Evolutionary conservation across 805 yeast species (phyloP).

Genomic region (Dipodascus geniculatus): DNA sequence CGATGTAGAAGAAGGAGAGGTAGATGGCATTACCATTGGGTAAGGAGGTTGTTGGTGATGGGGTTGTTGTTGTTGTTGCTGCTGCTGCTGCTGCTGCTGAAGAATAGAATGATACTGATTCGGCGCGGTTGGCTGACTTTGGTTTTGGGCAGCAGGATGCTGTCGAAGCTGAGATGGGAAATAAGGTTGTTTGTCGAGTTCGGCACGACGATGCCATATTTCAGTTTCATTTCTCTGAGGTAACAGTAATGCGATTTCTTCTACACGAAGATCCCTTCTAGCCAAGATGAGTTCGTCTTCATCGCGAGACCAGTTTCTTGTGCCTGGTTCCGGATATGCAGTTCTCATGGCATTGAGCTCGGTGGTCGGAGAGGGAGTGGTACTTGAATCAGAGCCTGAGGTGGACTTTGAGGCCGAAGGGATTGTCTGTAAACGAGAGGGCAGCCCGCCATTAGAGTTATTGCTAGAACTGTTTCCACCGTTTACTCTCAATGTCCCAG

Average conservation of each 20-base stretch:
- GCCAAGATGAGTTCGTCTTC: conserved; percentile 59
- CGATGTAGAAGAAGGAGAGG: not conserved
- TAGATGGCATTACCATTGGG: not conserved
- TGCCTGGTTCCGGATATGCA: conserved; percentile 6
- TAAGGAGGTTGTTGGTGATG: too few relatives aligned
- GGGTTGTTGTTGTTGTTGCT: too few relatives aligned
- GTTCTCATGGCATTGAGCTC: not conserved
- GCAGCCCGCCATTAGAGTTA: conserved; percentile 2
- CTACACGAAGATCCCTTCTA: conserved; percentile 49
- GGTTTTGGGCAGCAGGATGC: not conserved
- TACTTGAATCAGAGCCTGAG: conserved; percentile 4
- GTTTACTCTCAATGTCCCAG: conserved; percentile 28
- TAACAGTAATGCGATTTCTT: conserved; percentile 60
- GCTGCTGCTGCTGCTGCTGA: not conserved
- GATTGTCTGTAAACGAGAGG: not conserved
- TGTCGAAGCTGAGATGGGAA: not conserved
- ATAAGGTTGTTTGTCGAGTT: not conserved
- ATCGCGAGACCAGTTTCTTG: conserved; percentile 37
- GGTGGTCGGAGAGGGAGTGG: conserved; percentile 1
- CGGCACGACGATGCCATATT: conserved; percentile 45
- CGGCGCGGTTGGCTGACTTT: not conserved
- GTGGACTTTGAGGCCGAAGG: conserved; percentile 11
- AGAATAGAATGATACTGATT: too few relatives aligned
- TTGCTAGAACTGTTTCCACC: not conserved
- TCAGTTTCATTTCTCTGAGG: conserved; percentile 69